These are phyloP conservation scores for Usnea hakonensis DNA, from an alignment of 495 filamentous ascomycete genomes.

Conservation along the genomic window DNA sequence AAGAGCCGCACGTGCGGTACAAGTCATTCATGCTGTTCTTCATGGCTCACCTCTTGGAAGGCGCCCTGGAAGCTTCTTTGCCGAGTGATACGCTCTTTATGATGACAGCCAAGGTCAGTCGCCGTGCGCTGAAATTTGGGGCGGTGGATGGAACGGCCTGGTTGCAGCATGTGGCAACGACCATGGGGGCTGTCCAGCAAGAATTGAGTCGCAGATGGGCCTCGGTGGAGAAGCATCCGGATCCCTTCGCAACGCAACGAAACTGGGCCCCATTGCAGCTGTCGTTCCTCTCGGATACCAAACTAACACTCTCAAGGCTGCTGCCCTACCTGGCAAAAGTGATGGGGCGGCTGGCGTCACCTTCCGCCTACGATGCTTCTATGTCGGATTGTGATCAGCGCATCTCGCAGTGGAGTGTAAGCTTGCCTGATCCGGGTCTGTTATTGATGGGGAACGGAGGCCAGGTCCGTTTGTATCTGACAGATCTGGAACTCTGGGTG, in stretches of 20 bases:
- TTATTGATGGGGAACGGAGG: neutral
- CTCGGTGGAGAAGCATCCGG: neutral
- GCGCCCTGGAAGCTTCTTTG: slow-evolving; percentile 16
- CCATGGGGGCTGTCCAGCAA: neutral
- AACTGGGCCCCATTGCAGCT: neutral
- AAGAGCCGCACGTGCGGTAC: slow-evolving; percentile 30
- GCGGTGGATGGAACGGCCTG: neutral
- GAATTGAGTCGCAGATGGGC: slow-evolving; percentile 9
- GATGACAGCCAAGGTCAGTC: slow-evolving; percentile 40
- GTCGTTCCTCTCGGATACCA: slow-evolving; percentile 1
- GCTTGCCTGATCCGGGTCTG: slow-evolving; percentile 3
- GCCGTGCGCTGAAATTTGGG: slow-evolving; percentile 38
- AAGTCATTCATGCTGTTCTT: slow-evolving; percentile 47
- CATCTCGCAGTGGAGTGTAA: neutral
- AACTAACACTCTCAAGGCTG: slow-evolving; percentile 6
- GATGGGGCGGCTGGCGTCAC: neutral
- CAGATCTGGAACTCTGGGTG: slow-evolving; percentile 33
- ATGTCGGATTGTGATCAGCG: neutral
- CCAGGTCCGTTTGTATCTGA: neutral
- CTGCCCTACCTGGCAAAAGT: slow-evolving; percentile 4
- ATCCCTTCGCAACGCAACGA: neutral
- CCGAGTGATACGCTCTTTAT: slow-evolving; percentile 30
- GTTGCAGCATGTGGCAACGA: neutral
- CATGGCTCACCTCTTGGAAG: slow-evolving; percentile 33
- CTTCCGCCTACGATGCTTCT: neutral